These are phyloP conservation scores for Pichia norvegensis DNA, from an alignment of 1,139 yeast genomes.

Conservation along the genomic window DNA sequence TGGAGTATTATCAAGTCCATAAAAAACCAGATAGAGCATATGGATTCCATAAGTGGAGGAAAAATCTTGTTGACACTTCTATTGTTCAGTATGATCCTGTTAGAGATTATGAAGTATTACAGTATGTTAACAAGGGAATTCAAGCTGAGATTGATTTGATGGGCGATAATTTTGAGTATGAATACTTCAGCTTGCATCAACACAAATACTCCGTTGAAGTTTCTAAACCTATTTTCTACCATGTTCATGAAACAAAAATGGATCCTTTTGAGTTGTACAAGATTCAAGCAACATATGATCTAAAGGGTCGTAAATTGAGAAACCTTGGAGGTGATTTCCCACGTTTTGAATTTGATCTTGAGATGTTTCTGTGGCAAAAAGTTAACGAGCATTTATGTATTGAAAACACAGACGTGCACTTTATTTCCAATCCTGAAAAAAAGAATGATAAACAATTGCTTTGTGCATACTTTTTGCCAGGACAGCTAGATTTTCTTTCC, in stretches of 20 bases:
- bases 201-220: conserved; percentile 19
- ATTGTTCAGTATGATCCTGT: conserved; percentile 38
- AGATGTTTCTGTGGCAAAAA: conserved; percentile 24
- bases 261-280: conserved; percentile 25
- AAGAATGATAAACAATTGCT: conserved; percentile 13
- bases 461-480: conserved; percentile 21
- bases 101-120: conserved; percentile 29
- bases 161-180: conserved; percentile 17
- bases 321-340: conserved; percentile 27
- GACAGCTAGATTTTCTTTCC: conserved; percentile 20
- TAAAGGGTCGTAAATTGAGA: conserved; percentile 20
- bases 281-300: conserved; percentile 17
- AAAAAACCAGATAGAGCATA: conserved; percentile 25
- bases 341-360: conserved; percentile 23
- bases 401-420: conserved; percentile 18
- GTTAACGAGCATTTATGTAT: conserved; percentile 25
- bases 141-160: conserved; percentile 13
- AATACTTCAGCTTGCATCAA: conserved; percentile 19
- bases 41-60: conserved; percentile 24
- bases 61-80: conserved; percentile 31
- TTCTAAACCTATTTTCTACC: conserved; percentile 32
- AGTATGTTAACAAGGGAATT: conserved; percentile 20
- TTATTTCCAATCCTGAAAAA: conserved; percentile 13
- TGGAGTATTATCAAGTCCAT: conserved; percentile 49
- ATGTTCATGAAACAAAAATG: conserved; percentile 38